Evolutionary conservation across 2,329 filamentous ascomycete species (phyloP).

Genomic region (Hypoxylon sp.): DNA sequence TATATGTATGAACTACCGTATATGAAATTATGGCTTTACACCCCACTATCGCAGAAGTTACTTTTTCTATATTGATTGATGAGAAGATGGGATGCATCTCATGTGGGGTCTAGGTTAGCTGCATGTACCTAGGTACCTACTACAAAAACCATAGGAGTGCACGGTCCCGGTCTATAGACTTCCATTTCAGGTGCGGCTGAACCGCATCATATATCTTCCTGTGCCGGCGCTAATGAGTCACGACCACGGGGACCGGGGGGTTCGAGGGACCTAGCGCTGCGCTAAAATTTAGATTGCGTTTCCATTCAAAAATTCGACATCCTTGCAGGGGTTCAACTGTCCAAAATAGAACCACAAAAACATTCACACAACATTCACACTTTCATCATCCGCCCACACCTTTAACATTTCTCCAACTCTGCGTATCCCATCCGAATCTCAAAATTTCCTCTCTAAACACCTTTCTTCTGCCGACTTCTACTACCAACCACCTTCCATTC

Average conservation of each 20-base stretch:
- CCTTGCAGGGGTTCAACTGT: slow-evolving; percentile 26
- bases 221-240: slow-evolving; percentile 12
- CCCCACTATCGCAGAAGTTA: slow-evolving; percentile 1
- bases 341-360: slow-evolving; percentile 28
- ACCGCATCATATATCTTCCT: slow-evolving; percentile 27
- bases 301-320: slow-evolving; percentile 15
- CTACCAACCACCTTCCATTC: background rate
- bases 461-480: background rate
- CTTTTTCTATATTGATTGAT: slow-evolving; percentile 1
- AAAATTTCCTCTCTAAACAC: background rate
- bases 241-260: background rate
- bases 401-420: background rate
- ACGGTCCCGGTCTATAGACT: background rate
- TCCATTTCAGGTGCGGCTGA: slow-evolving; percentile 19
- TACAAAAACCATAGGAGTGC: too few species aligned
- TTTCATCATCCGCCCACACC: slow-evolving; percentile 4
- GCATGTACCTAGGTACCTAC: background rate
- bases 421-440: background rate
- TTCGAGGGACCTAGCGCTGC: slow-evolving; percentile 28
- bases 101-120: slow-evolving; percentile 6
- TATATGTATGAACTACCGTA: background rate
- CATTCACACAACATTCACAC: slow-evolving; percentile 1
- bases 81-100: background rate
- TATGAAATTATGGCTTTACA: background rate
- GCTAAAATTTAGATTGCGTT: slow-evolving; percentile 37